phyloP scores from a whole-genome alignment of 108 stramenopile genomes.

The Nitzschia sp. region DNA sequence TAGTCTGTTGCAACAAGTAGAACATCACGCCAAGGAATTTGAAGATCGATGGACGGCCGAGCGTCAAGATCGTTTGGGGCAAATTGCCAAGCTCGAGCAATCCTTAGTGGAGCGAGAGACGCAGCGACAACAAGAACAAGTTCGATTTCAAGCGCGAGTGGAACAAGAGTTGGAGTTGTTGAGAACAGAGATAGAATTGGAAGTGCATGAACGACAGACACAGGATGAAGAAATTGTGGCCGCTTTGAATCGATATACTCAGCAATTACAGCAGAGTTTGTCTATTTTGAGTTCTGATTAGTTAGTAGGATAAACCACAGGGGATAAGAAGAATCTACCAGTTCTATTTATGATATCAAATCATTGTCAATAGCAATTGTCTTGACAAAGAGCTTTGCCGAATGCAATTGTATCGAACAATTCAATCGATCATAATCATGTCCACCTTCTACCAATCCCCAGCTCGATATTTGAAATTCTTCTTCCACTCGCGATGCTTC shows the following conservation, averaged over 20 bases:
- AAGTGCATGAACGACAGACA: slow-evolving; percentile 73
- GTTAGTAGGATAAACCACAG: background rate
- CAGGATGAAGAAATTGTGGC: slow-evolving; percentile 90
- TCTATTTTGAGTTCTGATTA: slow-evolving; percentile 47
- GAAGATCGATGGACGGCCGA: slow-evolving; percentile 67
- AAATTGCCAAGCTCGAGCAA: slow-evolving; percentile 58
- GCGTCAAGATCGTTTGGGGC: slow-evolving; percentile 69
- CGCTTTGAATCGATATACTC: slow-evolving; percentile 89
- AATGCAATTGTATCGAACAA: slow-evolving; percentile 74
- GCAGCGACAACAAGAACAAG: slow-evolving; percentile 60
- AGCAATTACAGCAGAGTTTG: slow-evolving; percentile 85
- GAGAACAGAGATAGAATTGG: slow-evolving; percentile 63
- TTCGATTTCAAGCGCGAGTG: slow-evolving; percentile 66
- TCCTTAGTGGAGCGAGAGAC: slow-evolving; percentile 68
- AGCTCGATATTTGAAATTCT: slow-evolving; percentile 94
- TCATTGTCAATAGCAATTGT: slow-evolving; percentile 48
- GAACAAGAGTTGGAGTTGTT: slow-evolving; percentile 73
- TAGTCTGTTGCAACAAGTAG: slow-evolving; percentile 84
- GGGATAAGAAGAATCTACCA: background rate
- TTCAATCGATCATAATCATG: slow-evolving; percentile 95
- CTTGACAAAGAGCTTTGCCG: slow-evolving; percentile 68
- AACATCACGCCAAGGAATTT: slow-evolving; percentile 78
- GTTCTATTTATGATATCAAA: background rate
- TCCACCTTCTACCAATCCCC: slow-evolving; percentile 98
- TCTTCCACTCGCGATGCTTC: slow-evolving; percentile 94